Base-by-base conservation (phyloP, 495 filamentous ascomycete species). In the Mytilinidion resinicola region DNA sequence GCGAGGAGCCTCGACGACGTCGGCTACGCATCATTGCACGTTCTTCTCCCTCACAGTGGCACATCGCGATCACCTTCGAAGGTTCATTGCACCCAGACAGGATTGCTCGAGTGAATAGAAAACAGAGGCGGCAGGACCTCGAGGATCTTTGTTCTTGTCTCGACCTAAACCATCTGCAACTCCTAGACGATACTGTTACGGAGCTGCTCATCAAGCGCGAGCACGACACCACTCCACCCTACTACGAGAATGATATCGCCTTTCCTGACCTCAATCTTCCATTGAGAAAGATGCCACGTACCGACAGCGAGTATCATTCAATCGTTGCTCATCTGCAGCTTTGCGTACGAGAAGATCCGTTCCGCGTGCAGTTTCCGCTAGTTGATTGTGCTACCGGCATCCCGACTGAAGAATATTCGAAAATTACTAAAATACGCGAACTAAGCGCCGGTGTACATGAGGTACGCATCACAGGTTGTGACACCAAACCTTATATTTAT, bases 141-240 rank as follows among this genome's bases (percentile, higher is more conserved):
- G 20, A 55, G 53, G 53, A 62, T 51, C 58, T 65, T 53, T 65
- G 62, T 46, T 33, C 53, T 53, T 62, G 62, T 47, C 60, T 62
- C 44, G 59, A 65, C 54, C 54, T 65, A 46, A 41, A 50, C 56
- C 47, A 15, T 53, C 11, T 60, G 50, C 11, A 59, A 41, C 57
- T 60, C 57, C 34, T 63, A 20, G 57, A 63, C 35, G 57, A 63
- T 36, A 63, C 37, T 12, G 61, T 60, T n/a, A 63, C 61, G 4
- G 61, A 63, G 57, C 48, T 63, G 10, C 36, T 63, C 34, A 47
- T 62, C 44, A 57, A 15, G 59, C 55, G 59, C 43, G 17, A 62
- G 3, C n/a, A 44, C 34, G 59, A 58, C 46, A 47, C 39, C 7
- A 55, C 53, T 20, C 53, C 53, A 11, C 35, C 39, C 17, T 5